Evolutionary conservation across 1,284 basidiomycete genomes (phyloP).

Genomic region (Inonotus obliquus): DNA sequence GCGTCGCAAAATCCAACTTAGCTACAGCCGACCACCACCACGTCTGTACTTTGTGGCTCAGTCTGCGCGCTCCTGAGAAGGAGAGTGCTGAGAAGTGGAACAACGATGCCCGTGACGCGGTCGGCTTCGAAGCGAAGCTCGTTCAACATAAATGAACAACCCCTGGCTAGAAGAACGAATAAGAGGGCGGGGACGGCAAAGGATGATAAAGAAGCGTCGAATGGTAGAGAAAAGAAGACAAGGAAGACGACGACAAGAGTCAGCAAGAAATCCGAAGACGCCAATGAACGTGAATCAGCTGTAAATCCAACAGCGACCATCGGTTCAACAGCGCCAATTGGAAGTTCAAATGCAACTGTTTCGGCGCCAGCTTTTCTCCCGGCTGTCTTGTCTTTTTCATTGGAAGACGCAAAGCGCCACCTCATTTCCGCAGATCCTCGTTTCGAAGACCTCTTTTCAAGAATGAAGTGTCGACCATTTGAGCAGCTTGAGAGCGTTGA

Average conservation of each 20-base stretch:
- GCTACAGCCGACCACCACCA: neutral
- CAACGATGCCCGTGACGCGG: slow-evolving; percentile 11
- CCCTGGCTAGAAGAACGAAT: neutral
- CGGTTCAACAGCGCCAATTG: neutral
- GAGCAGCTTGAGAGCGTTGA: slow-evolving; percentile 67
- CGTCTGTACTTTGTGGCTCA: neutral
- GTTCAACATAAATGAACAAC: neutral
- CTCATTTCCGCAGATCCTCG: slow-evolving; percentile 64
- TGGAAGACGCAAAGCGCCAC: slow-evolving; percentile 70
- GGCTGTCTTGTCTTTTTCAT: slow-evolving; percentile 66
- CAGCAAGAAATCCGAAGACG: neutral
- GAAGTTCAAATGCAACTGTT: too few relatives aligned
- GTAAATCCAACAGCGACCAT: neutral
- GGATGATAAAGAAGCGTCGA: neutral
- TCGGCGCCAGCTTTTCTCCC: slow-evolving; percentile 40
- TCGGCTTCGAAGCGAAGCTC: slow-evolving; percentile 8
- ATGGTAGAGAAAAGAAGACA: neutral
- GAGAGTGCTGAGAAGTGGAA: neutral
- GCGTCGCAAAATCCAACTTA: neutral
- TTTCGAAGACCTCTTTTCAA: slow-evolving; percentile 65
- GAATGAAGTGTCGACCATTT: slow-evolving; percentile 68
- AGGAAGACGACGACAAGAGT: neutral
- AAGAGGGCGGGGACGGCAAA: neutral
- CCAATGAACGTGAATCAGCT: neutral
- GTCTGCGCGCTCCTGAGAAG: neutral